Evolutionary conservation across 2,329 filamentous ascomycete genomes (phyloP).

Genomic region (Aspergillus puulaauensis): DNA sequence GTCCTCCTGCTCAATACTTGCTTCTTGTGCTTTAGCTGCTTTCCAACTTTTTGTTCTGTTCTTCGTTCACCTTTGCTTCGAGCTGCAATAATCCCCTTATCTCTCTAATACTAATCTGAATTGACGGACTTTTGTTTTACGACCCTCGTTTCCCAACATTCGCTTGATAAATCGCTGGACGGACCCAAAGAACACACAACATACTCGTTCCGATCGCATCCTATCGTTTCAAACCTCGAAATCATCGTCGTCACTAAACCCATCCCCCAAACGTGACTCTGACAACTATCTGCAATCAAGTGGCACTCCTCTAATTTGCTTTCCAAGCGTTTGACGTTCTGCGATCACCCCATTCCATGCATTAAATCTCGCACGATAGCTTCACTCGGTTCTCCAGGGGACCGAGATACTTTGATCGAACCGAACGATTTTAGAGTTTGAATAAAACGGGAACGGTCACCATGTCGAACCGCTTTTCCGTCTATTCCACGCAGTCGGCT

Average conservation of each 20-base stretch:
- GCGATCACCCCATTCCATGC: constrained; percentile 5
- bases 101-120: constrained; percentile 14
- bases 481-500: constrained; percentile 62
- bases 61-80: not conserved
- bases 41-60: constrained; percentile 11
- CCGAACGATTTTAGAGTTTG: not conserved
- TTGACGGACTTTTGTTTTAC: constrained; percentile 11
- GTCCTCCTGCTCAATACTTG: constrained; percentile 1
- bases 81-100: not conserved
- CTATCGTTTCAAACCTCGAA: not conserved
- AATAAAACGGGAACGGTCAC: constrained; percentile 2
- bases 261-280: not conserved
- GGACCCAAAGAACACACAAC: not conserved
- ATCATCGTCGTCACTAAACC: not conserved
- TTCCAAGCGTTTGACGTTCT: not conserved
- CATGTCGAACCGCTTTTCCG: constrained; percentile 63
- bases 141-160: constrained; percentile 13
- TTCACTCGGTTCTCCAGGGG: constrained; percentile 2
- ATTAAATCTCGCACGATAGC: not conserved
- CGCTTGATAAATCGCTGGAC: constrained; percentile 9
- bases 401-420: not conserved
- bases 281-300: constrained; percentile 2
- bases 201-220: not conserved
- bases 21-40: not conserved
- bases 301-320: not conserved